Evolutionary conservation across 2,329 filamentous ascomycete genomes (phyloP), one percentile per base, ranked within the genome.

Genomic region (Septoria petroselini): DNA sequence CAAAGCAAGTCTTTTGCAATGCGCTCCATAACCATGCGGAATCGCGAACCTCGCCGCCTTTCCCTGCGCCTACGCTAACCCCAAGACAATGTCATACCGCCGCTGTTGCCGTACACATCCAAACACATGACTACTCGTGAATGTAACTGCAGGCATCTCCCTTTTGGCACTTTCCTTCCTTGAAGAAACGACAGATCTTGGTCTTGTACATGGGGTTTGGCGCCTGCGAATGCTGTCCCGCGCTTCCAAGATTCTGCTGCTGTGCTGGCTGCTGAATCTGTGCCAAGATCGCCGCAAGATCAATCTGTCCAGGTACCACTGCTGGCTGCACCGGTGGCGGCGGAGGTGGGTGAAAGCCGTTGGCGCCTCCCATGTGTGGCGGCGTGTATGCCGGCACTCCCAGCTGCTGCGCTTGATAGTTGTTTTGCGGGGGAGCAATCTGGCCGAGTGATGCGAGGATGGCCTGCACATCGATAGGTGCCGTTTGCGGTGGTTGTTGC

Each of bases 141-240:
- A 62, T 21, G 53, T 61, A 68, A 41, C 55, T 64, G 50, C 65
- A 68, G 21, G 48, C 55, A 15, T 62, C 62, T 2, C 65, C 65
- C 58, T 80, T 80, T 49, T 72, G 67, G 61, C 78, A 80, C 58
- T 73, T 75, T 9, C 77, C 77, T 52, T 77, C 71, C 29, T 73
- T 68, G 72, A 73, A 81, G 62, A 76, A 81, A 50, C 72, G 71
- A 64, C 78, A 81, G 7, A 72, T 64, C 48, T 62, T 62, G 3
- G 62, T 67, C 58, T 64, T 63, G 55, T 63, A 68, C 27, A 58
- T 54, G 7, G 58, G 61, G 18, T 65, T 60, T 49, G 48, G 46
- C 52, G 41, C 34, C 40, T 48, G 51, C 58, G 53, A 35, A 51
- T 63, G 21, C 59, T 56, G 33, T 47, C 58, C 64, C 12, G 69